Percentiles rank a stretch among this genome's conserved stretches.
These are phyloP conservation scores for Pseudogymnoascus pannorum DNA, from an alignment of 2,329 filamentous ascomycete species.

Conservation along the genomic window DNA sequence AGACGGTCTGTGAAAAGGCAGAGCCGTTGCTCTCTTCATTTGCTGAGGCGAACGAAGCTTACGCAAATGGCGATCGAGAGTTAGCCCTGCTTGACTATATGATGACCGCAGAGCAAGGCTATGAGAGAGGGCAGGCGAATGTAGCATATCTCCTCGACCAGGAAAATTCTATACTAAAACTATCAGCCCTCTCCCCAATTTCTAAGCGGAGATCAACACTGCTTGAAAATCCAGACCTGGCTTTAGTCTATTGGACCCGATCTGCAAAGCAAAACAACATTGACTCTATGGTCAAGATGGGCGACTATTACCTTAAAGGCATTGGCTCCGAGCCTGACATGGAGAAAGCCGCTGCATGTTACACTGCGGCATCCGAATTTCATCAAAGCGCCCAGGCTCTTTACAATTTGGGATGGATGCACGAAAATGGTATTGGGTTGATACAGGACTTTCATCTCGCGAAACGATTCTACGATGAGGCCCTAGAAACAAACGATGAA, in stretches of 20 bases:
- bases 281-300: constrained; percentile 94
- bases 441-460: constrained; percentile 95
- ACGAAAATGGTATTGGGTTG: constrained; percentile 89
- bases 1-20: constrained; percentile 50
- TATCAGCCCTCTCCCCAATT: constrained; percentile 32
- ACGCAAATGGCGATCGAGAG: constrained; percentile 55
- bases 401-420: constrained; percentile 99
- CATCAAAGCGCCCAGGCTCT: constrained; percentile 89
- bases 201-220: constrained; percentile 34
- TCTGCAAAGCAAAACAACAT: constrained; percentile 90
- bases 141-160: constrained; percentile 66
- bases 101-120: constrained; percentile 69
- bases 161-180: constrained; percentile 44
- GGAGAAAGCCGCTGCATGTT: constrained; percentile 87
- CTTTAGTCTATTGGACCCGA: constrained; percentile 85
- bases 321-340: constrained; percentile 65
- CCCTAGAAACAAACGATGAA: constrained; percentile 83
- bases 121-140: constrained; percentile 63
- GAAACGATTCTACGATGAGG: constrained; percentile 91
- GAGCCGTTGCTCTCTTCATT: constrained; percentile 54
- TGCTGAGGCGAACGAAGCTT: constrained; percentile 59
- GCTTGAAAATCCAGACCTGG: constrained; percentile 46
- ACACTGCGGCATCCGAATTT: constrained; percentile 84
- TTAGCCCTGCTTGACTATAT: constrained; percentile 58
- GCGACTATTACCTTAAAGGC: constrained; percentile 88